Evolutionary conservation across 2,329 filamentous ascomycete genomes (phyloP).

Genomic region (Davidsoniella australis): DNA sequence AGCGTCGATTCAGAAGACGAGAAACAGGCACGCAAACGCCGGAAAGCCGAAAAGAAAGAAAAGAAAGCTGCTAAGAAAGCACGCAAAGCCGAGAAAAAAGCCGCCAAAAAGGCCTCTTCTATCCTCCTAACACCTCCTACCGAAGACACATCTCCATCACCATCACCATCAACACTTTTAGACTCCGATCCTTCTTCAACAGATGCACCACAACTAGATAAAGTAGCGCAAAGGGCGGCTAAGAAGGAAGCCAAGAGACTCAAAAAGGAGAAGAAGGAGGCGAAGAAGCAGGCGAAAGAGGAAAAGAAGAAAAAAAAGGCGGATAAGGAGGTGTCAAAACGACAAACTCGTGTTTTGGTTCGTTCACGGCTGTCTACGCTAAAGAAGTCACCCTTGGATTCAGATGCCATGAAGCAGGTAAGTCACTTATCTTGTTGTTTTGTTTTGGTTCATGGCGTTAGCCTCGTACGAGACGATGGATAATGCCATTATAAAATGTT

Average conservation of each 20-base stretch:
- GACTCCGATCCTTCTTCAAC: neutral
- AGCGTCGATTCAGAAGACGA: neutral
- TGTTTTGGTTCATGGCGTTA: neutral
- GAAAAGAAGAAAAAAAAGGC: slow-evolving; percentile 1
- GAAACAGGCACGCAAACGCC: slow-evolving; percentile 3
- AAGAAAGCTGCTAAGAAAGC: slow-evolving; percentile 9
- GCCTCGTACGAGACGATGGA: neutral
- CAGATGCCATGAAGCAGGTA: slow-evolving; percentile 10
- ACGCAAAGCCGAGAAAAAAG: slow-evolving; percentile 7
- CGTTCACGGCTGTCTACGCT: slow-evolving; percentile 9
- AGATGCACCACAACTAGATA: neutral
- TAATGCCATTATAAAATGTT: neutral
- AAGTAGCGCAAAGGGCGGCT: slow-evolving; percentile 3
- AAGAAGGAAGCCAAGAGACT: slow-evolving; percentile 10
- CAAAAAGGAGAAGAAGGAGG: slow-evolving; percentile 8
- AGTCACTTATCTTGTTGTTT: neutral
- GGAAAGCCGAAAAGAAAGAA: slow-evolving; percentile 7
- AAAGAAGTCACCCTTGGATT: slow-evolving; percentile 10
- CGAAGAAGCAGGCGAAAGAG: slow-evolving; percentile 8
- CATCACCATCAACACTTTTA: neutral
- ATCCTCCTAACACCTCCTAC: neutral
- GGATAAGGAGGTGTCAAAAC: neutral
- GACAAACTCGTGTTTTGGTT: slow-evolving; percentile 9
- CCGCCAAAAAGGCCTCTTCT: neutral
- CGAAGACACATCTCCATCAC: neutral